Evolutionary conservation across 495 filamentous ascomycete species (phyloP).

Genomic region (Clohesyomyces aquaticus): DNA sequence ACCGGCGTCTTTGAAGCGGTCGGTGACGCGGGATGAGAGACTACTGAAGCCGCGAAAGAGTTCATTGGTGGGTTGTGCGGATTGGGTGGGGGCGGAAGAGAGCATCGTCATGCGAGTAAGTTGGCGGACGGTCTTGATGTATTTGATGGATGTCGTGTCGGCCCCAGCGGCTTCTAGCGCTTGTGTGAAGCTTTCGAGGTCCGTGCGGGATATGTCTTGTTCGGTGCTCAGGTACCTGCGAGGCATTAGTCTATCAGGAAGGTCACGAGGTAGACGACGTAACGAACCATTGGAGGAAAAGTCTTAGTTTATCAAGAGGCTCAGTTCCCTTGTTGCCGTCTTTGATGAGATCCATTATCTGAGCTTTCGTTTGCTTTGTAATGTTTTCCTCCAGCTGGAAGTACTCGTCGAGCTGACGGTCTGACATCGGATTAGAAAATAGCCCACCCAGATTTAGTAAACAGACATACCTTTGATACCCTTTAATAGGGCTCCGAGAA

Average conservation of each 20-base stretch:
- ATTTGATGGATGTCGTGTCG: slow-evolving; percentile 74
- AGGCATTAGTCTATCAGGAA: neutral
- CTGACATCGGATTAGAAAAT: slow-evolving; percentile 41
- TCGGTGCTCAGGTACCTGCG: slow-evolving; percentile 74
- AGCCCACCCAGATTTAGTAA: neutral
- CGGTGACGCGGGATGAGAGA: slow-evolving; percentile 87
- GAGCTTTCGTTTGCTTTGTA: slow-evolving; percentile 85
- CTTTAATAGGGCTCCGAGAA: slow-evolving; percentile 79
- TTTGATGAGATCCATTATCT: slow-evolving; percentile 86
- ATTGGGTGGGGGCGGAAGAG: slow-evolving; percentile 76
- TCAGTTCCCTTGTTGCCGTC: slow-evolving; percentile 80
- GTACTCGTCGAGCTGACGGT: slow-evolving; percentile 92
- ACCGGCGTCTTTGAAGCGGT: slow-evolving; percentile 88
- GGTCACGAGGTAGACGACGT: neutral
- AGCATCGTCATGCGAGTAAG: slow-evolving; percentile 99
- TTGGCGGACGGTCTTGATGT: slow-evolving; percentile 90
- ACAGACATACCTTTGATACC: slow-evolving; percentile 68
- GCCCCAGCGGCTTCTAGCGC: slow-evolving; percentile 75
- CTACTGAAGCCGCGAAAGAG: slow-evolving; percentile 88
- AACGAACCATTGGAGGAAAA: slow-evolving; percentile 87
- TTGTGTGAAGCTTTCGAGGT: slow-evolving; percentile 87
- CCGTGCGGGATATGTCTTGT: slow-evolving; percentile 76
- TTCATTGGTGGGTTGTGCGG: slow-evolving; percentile 64
- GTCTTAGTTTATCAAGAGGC: slow-evolving; percentile 81
- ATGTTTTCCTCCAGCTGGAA: slow-evolving; percentile 95